These are phyloP conservation scores for Clonostachys rhizophaga DNA, from an alignment of 2,329 filamentous ascomycete species.

Conservation along the genomic window DNA sequence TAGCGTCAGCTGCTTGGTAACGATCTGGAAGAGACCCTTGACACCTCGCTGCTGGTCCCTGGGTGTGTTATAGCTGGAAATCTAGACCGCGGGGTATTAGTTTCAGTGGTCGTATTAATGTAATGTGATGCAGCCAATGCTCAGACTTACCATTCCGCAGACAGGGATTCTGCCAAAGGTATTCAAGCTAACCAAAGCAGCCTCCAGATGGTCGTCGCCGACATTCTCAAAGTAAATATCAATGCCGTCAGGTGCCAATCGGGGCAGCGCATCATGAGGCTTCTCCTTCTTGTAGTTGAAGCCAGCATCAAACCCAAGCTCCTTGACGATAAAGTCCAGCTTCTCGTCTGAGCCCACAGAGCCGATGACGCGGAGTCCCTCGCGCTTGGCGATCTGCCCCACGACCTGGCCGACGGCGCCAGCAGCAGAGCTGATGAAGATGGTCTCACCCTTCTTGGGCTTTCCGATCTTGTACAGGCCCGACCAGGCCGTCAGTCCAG, in stretches of 20 bases:
- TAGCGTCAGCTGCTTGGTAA: constrained; percentile 65
- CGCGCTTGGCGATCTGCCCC: constrained; percentile 77
- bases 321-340: constrained; percentile 57
- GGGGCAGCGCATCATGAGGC: constrained; percentile 55
- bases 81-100: constrained; percentile 43
- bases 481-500: constrained; percentile 72
- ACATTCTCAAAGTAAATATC: constrained; percentile 75
- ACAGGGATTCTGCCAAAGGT: constrained; percentile 61
- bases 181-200: constrained; percentile 58
- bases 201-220: constrained; percentile 65
- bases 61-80: constrained; percentile 68
- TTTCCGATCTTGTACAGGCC: constrained; percentile 67
- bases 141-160: constrained; percentile 70
- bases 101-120: constrained; percentile 66
- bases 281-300: constrained; percentile 65
- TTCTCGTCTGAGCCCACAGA: constrained; percentile 67
- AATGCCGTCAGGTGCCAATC: constrained; percentile 52
- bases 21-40: constrained; percentile 58
- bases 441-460: constrained; percentile 64
- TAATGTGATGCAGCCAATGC: constrained; percentile 71
- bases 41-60: constrained; percentile 56
- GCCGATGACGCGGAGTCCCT: constrained; percentile 75
- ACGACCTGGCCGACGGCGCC: constrained; percentile 76
- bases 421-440: constrained; percentile 73
- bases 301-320: constrained; percentile 62